phyloP scores from a whole-genome alignment of 2,329 filamentous ascomycete species.

The Ophiosphaerella narmari region DNA sequence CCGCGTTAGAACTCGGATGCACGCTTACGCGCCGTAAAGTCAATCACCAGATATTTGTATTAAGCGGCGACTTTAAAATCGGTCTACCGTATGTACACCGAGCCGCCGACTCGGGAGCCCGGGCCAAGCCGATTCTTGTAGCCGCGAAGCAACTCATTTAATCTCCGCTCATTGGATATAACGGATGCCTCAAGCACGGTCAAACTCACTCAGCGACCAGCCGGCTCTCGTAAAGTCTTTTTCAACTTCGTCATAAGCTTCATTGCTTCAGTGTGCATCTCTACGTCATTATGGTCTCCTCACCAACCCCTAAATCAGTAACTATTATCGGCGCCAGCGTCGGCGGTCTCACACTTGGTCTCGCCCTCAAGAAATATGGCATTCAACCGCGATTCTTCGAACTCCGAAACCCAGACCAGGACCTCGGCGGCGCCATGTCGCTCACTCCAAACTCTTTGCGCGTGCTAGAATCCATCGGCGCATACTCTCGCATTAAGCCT shows the following conservation, averaged over 20 bases:
- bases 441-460: constrained; percentile 55
- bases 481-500: constrained; percentile 52
- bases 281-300: constrained; percentile 1
- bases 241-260: background rate
- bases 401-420: constrained; percentile 7
- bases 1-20: background rate
- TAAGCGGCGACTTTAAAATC: background rate
- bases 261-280: background rate
- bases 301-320: constrained; percentile 11
- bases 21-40: background rate
- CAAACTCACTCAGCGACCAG: background rate
- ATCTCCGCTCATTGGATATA: background rate
- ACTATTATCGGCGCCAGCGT: constrained; percentile 1
- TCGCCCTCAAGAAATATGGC: constrained; percentile 57
- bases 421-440: constrained; percentile 57
- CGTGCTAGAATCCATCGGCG: constrained; percentile 55
- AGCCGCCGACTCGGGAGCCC: background rate
- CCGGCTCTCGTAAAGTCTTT: background rate
- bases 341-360: constrained; percentile 57
- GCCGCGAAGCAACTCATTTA: background rate
- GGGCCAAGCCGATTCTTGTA: background rate
- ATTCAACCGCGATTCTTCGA: constrained; percentile 50
- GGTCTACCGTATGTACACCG: background rate
- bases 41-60: background rate
- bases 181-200: background rate